Percentiles rank a stretch among this genome's conserved stretches.
phyloP scores from a whole-genome alignment of 1,284 basidiomycete species.

The Ceratobasidium sp. region DNA sequence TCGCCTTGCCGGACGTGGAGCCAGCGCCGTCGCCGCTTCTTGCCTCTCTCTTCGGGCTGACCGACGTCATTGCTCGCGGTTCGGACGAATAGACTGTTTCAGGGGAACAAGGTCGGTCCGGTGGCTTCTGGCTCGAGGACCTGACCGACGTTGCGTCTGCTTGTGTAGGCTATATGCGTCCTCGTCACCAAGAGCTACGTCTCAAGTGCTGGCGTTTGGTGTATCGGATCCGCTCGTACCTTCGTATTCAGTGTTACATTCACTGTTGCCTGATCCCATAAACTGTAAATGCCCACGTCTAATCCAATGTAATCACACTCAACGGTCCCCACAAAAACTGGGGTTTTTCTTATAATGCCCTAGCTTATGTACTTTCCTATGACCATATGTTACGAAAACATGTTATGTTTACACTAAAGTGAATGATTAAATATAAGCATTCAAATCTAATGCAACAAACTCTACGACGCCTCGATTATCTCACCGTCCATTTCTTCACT shows the following conservation, averaged over 20 bases:
- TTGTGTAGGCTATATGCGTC: not conserved
- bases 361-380: not conserved
- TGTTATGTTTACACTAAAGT: not conserved
- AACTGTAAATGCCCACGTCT: not conserved
- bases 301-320: not conserved
- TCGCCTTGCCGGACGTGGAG: not conserved
- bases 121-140: not conserved
- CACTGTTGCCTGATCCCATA: not conserved
- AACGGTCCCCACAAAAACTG: too few relatives aligned
- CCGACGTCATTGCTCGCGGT: not conserved
- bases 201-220: not conserved
- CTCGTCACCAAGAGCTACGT: not conserved
- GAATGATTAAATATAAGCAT: slow-evolving; percentile 26
- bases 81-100: not conserved
- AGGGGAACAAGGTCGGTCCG: not conserved
- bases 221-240: not conserved
- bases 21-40: not conserved
- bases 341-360: too few relatives aligned
- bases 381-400: not conserved
- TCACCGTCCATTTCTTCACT: not conserved
- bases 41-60: not conserved
- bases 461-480: not conserved
- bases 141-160: not conserved
- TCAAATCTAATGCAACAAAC: slow-evolving; percentile 19
- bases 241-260: too few relatives aligned